Evolutionary conservation across 805 yeast species (phyloP).

Genomic region (Peterozyma toletana): DNA sequence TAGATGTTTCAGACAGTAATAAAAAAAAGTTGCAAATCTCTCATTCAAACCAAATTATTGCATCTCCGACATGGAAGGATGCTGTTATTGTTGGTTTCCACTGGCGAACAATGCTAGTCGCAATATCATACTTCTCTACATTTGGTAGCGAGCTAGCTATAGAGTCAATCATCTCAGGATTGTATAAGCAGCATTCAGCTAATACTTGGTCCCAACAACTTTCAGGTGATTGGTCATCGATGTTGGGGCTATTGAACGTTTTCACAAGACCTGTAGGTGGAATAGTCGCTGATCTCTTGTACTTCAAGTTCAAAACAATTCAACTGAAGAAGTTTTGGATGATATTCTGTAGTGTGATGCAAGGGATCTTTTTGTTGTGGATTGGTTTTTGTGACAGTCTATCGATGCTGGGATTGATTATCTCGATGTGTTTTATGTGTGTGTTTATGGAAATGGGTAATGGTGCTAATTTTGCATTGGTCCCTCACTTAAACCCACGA

Average conservation of each 20-base stretch:
- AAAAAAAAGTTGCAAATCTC: conserved; percentile 10
- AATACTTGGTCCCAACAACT: conserved; percentile 14
- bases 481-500: conserved; percentile 25
- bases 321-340: conserved; percentile 26
- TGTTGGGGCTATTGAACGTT: conserved; percentile 23
- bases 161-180: conserved; percentile 18
- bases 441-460: conserved; percentile 30
- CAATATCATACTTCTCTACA: conserved; percentile 18
- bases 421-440: conserved; percentile 21
- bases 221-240: conserved; percentile 24
- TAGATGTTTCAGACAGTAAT: conserved; percentile 3
- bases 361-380: conserved; percentile 27
- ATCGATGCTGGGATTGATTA: conserved; percentile 21
- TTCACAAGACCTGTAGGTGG: conserved; percentile 24
- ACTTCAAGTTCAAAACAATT: conserved; percentile 18
- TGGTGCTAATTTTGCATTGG: conserved; percentile 28
- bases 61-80: conserved; percentile 14
- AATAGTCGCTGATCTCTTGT: conserved; percentile 20
- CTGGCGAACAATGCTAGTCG: conserved; percentile 21
- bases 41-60: conserved; percentile 17
- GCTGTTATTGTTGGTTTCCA: conserved; percentile 13
- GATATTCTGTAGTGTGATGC: conserved; percentile 19
- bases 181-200: conserved; percentile 14
- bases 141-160: conserved; percentile 24
- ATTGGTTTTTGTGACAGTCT: conserved; percentile 23